Base-by-base conservation (phyloP, 305 asterid species). In the Solanum hybrid region DNA sequence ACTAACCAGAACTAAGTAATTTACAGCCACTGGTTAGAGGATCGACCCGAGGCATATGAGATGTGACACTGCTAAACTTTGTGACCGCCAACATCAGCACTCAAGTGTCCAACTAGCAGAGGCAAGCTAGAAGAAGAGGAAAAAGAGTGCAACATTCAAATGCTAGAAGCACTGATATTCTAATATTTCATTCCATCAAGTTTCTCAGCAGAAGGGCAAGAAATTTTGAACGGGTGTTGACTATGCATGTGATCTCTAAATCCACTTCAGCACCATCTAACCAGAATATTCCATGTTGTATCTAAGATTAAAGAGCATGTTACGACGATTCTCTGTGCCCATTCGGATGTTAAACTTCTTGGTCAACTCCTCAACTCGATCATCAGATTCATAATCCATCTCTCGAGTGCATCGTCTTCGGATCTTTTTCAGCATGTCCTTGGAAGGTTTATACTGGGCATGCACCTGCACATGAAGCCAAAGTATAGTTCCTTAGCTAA, bases 341-440 rank as follows among this genome's bases (percentile, higher is more conserved):
- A 94, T 51, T 87, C 90, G 87, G 69, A 94, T 90, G 5, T 91
- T 87, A 66, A 93, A 91, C 88, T 92, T 89, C 88, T 66, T 92
- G 86, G 95, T 94, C 8, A 96, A 17, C 86, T 94, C 81, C 29
- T 78, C 96, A 36, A 96, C 91, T 89, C 91, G 92, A 86, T 79
- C 93, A 79, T 92, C 88, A 77, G 95, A 89, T 88, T 92, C 97
- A 42, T 89, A 71, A 89, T 96, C 97, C 98, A 96, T 91, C 92
- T 96, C 98, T 79, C 99, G 92, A 34, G 89, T 24, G 64, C 96
- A 93, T 90, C 99, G 96, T 91, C 99, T 94, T 34, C 97, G 93
- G 76, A 97, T 92, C 93, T 93, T 97, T 85, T 93, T 95, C 22
- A 97, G 94, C 51, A 94, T 92, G 88, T 93, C 98, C 91, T 88